Evolutionary conservation across 2,329 filamentous ascomycete species (phyloP).

Genomic region (Penicillium aurantiogriseum): DNA sequence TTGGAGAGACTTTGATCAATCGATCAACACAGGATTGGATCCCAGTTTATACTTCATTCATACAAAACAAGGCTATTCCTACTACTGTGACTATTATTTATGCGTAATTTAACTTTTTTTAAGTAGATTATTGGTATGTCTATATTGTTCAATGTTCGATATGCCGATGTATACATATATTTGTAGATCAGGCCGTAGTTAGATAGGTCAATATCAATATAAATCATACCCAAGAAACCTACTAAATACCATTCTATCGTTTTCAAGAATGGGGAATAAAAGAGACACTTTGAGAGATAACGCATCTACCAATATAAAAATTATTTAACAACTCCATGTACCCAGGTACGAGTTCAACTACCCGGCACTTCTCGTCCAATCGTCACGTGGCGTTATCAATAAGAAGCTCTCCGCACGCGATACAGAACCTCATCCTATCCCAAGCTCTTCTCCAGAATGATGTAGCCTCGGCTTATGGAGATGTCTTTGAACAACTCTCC

Average conservation of each 20-base stretch:
- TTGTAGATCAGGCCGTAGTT: background rate
- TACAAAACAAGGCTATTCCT: background rate
- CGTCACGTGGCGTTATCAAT: conserved; percentile 29
- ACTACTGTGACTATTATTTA: background rate
- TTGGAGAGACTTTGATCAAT: background rate
- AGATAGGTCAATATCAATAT: background rate
- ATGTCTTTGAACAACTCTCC: conserved; percentile 36
- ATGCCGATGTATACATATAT: background rate
- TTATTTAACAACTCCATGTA: too few species aligned
- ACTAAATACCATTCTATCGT: background rate
- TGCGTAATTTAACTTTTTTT: background rate
- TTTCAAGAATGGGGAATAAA: background rate
- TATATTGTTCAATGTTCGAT: background rate
- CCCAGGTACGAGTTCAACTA: too few species aligned
- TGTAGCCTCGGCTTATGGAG: conserved; percentile 31
- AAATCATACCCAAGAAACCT: background rate
- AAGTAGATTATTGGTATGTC: background rate
- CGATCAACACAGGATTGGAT: background rate
- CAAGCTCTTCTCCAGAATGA: conserved; percentile 17
- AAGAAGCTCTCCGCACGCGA: conserved; percentile 22
- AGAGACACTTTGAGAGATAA: too few species aligned
- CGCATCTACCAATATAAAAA: background rate
- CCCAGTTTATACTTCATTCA: background rate
- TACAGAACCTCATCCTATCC: conserved; percentile 4
- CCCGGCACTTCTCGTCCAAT: background rate